Percentiles rank a stretch among this genome's conserved stretches.
Conservation (phyloP, 1,284 basidiomycete species). For the Pisolithus thermaeus region DNA sequence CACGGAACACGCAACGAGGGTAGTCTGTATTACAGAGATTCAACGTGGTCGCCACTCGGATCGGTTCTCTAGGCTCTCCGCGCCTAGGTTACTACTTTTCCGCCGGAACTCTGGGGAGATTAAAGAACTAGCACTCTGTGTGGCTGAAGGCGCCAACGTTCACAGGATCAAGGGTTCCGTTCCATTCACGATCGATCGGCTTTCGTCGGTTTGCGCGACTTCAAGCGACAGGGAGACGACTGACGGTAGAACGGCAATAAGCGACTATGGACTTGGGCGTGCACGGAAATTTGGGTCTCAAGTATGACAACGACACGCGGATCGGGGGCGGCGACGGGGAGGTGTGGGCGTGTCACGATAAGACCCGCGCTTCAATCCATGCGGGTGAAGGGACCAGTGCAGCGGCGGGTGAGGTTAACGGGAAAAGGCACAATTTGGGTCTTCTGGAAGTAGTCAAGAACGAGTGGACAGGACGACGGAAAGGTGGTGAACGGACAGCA, state of each 20-base stretch:
- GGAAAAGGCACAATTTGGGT: not conserved
- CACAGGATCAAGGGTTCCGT: not conserved
- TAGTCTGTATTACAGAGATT: too few species aligned
- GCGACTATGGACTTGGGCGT: constrained; percentile 4
- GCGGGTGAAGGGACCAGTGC: constrained; percentile 15
- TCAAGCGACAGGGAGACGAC: constrained; percentile 2
- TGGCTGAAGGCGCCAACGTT: not conserved
- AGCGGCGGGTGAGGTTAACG: constrained; percentile 9
- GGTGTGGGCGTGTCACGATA: constrained; percentile 19
- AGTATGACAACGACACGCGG: constrained; percentile 16
- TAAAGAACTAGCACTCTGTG: not conserved
- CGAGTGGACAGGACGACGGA: constrained; percentile 1
- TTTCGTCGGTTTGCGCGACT: constrained; percentile 8
- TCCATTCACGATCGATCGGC: not conserved
- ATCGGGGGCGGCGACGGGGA: constrained; percentile 16
- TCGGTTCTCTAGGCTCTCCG: not conserved
- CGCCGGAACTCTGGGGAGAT: not conserved
- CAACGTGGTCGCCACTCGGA: too few species aligned
- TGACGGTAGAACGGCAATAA: not conserved
- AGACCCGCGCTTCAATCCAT: constrained; percentile 13
- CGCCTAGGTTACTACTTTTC: not conserved
- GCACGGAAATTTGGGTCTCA: constrained; percentile 20
- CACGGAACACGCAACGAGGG: too few species aligned
- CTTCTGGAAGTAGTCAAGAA: constrained; percentile 8
- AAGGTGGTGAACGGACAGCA: constrained; percentile 17